Evolutionary conservation across 768 basidiomycete genomes (phyloP).

Genomic region (Leccinum aurantiacum): DNA sequence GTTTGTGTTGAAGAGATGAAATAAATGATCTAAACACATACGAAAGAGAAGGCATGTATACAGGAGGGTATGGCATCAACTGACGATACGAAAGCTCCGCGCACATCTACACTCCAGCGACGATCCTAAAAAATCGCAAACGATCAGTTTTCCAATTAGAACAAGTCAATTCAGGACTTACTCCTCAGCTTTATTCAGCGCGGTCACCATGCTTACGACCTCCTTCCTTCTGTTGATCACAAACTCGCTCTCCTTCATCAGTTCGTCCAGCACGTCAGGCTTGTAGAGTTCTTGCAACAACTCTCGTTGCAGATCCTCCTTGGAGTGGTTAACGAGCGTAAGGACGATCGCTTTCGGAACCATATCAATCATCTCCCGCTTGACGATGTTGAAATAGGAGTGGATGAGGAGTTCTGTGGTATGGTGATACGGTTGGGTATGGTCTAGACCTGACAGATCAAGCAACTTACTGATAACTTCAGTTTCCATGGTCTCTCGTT

Average conservation of each 20-base stretch:
- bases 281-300: constrained; percentile 96
- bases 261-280: constrained; percentile 90
- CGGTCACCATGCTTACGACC: constrained; percentile 88
- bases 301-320: constrained; percentile 93
- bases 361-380: constrained; percentile 99
- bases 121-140: constrained; percentile 44
- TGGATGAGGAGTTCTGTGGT: constrained; percentile 89
- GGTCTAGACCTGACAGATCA: not conserved
- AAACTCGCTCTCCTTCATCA: constrained; percentile 92
- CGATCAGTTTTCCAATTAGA: constrained; percentile 12
- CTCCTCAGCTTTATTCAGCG: constrained; percentile 97
- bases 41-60: constrained; percentile 21
- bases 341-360: constrained; percentile 93
- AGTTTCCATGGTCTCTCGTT: constrained; percentile 96
- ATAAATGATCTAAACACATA: constrained; percentile 21
- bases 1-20: constrained; percentile 5
- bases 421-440: constrained; percentile 9
- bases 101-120: constrained; percentile 55
- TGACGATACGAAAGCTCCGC: constrained; percentile 10
- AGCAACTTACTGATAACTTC: constrained; percentile 94
- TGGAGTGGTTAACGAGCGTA: constrained; percentile 89
- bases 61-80: constrained; percentile 33
- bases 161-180: constrained; percentile 52
- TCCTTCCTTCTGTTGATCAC: constrained; percentile 92
- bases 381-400: constrained; percentile 97